Base-by-base conservation (phyloP, 116 monocot genomes). In the Dioscorea cayenensis region DNA sequence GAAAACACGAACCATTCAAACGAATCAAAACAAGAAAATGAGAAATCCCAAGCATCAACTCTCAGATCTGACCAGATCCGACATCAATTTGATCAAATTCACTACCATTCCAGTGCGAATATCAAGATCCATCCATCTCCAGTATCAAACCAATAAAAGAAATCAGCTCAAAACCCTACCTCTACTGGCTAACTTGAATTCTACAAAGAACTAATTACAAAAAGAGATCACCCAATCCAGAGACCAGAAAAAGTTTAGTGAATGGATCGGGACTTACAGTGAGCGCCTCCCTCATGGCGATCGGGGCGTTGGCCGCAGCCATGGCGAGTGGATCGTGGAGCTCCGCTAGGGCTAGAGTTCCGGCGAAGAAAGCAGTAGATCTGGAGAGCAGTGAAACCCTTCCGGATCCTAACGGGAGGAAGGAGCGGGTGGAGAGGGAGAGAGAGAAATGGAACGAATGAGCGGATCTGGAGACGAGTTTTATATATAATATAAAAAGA, bases 271-370 rank as follows among this genome's bases (percentile, higher is more conserved):
- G 25, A 52, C 79, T 86, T 64, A 89, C 89, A 50, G 85, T 89
- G 6, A 85, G 63, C 17, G 75, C 74, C 79, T 89, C 89, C 82
- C 82, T 77, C 89, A 89, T 83, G 66, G 85, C 32, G 73, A 89
- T 89, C 60, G 89, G 79, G 50, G 85, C 89, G 81, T 75, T 86
- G 35, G 89, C 89, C 35, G 85, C 89, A 10, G 89, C 86, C 89
- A 89, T 89, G 77, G 75, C 67, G 72, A 60, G 69, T 14, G 37
- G 73, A 82, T 79, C 82, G 22, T 69, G 10, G 67, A 50, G 60
- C 28, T 61, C 28, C 63, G 43, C 63, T 22, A 27, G 27, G 27
- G 63, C 25, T 63, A 63, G 63, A 28, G 63, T 63, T 65, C 32
- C 65, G 65, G 3, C 65, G 32, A 35, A 13, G 35, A 2, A 32